phyloP scores from a whole-genome alignment of 805 yeast genomes.

The Kregervanrija fluxuum region DNA sequence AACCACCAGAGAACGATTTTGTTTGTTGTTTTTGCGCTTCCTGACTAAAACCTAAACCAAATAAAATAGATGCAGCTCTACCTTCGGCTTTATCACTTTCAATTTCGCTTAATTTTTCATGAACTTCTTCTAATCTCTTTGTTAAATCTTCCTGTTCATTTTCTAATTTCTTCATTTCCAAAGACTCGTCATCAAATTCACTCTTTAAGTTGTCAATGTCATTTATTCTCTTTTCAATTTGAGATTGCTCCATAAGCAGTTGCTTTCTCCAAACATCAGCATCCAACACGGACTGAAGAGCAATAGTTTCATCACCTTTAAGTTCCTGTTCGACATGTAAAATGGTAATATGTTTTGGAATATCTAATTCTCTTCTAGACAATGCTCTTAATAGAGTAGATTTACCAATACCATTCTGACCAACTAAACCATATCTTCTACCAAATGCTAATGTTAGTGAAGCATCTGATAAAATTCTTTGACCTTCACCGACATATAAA shows the following conservation, averaged over 20 bases:
- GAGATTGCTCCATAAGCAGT: conserved; percentile 66
- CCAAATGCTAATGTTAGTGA: conserved; percentile 84
- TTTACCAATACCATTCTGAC: conserved; percentile 99
- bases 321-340: conserved; percentile 97
- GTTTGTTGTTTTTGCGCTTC: conserved; percentile 81
- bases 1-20: conserved; percentile 96
- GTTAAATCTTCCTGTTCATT: conserved; percentile 87
- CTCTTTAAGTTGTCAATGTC: conserved; percentile 65
- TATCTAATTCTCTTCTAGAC: conserved; percentile 86
- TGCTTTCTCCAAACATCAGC: conserved; percentile 99
- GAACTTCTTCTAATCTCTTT: conserved; percentile 67
- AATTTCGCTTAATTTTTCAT: conserved; percentile 81
- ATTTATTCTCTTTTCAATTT: conserved; percentile 62
- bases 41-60: conserved; percentile 87
- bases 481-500: conserved; percentile 91
- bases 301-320: conserved; percentile 85
- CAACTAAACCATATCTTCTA: conserved; percentile 93
- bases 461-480: conserved; percentile 85
- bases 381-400: conserved; percentile 88
- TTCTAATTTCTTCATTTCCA: conserved; percentile 73
- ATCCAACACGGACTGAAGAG: conserved; percentile 92
- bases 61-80: conserved; percentile 88
- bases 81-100: conserved; percentile 97
- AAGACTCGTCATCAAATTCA: conserved; percentile 70
- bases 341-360: conserved; percentile 93